Conservation (phyloP, 83 land plant species). For the Thuja plicata region DNA sequence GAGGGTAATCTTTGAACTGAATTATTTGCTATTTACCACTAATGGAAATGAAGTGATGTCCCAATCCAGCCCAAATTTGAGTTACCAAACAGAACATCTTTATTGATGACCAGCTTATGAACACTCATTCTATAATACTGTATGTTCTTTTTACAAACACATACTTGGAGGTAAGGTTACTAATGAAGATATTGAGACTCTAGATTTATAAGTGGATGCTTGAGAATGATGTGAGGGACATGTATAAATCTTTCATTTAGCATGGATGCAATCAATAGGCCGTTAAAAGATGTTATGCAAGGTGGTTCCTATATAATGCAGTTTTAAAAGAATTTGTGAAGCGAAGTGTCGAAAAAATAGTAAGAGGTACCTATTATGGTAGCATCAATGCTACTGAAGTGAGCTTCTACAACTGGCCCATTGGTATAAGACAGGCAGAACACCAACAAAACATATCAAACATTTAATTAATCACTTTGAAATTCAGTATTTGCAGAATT, state of each 20-base stretch:
- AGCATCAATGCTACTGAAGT: too few relatives aligned
- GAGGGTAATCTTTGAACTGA: conserved; percentile 96
- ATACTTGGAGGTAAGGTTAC: conserved; percentile 96
- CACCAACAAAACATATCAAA: too few relatives aligned
- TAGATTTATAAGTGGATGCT: conserved; percentile 99
- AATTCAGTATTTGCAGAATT: too few relatives aligned
- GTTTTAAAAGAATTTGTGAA: too few relatives aligned
- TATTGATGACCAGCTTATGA: conserved; percentile 98
- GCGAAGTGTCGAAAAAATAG: too few relatives aligned
- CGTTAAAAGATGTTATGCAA: too few relatives aligned
- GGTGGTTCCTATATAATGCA: too few relatives aligned
- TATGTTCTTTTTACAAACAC: conserved; percentile 99
- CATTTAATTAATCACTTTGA: too few relatives aligned
- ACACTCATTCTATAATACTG: conserved; percentile 98
- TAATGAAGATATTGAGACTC: conserved; percentile 98
- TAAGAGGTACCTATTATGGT: too few relatives aligned
- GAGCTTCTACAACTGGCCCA: too few relatives aligned
- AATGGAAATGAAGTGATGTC: conserved; percentile 98
- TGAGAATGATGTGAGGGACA: conserved; percentile 95
- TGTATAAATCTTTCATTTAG: conserved; percentile 94
- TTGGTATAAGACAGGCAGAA: too few relatives aligned
- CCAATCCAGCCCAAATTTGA: conserved; percentile 98
- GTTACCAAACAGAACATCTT: conserved; percentile 98
- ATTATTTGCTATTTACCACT: conserved; percentile 94
- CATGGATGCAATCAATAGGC: conserved; percentile 82